These are phyloP conservation scores for Entomophthora muscae DNA, from an alignment of 371 early-diverging fungal genomes.

Conservation along the genomic window DNA sequence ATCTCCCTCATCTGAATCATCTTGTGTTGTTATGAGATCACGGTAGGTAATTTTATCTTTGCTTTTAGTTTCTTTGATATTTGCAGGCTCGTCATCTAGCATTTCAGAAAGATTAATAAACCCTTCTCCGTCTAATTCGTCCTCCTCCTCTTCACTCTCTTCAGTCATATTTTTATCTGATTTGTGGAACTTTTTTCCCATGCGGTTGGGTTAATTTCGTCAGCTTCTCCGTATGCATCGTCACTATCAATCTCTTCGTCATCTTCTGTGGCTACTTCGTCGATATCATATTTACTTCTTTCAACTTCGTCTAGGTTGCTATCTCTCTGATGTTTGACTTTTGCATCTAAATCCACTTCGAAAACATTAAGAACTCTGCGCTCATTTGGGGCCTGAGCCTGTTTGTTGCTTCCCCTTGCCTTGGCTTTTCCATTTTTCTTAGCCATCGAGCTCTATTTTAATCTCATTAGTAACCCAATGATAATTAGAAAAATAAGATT, in stretches of 20 bases:
- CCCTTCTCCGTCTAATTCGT: slow-evolving; percentile 25
- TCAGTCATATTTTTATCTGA: slow-evolving; percentile 8
- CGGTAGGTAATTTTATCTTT: slow-evolving; percentile 11
- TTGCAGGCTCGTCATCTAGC: slow-evolving; percentile 19
- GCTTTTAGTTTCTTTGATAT: slow-evolving; percentile 14
- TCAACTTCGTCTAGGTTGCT: slow-evolving; percentile 36
- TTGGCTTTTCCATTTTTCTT: not conserved
- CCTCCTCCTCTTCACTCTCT: slow-evolving; percentile 25
- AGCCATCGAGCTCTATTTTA: too few species aligned
- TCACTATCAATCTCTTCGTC: slow-evolving; percentile 82
- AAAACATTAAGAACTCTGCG: not conserved
- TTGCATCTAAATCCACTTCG: slow-evolving; percentile 12
- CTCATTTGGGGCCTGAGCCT: not conserved
- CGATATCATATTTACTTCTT: slow-evolving; percentile 41
- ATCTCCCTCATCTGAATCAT: not conserved
- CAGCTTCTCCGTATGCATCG: slow-evolving; percentile 38
- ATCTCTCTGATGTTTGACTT: slow-evolving; percentile 12
- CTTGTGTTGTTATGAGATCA: too few species aligned
- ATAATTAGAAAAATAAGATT: too few species aligned
- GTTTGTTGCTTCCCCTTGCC: not conserved
- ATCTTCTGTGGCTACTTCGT: slow-evolving; percentile 45
- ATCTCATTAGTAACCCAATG: too few species aligned
- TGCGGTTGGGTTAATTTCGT: slow-evolving; percentile 12
- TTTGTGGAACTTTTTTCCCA: slow-evolving; percentile 23
- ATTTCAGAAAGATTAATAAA: slow-evolving; percentile 38